phyloP scores from a whole-genome alignment of 257 asterid species.

The Scutellaria barbata region DNA sequence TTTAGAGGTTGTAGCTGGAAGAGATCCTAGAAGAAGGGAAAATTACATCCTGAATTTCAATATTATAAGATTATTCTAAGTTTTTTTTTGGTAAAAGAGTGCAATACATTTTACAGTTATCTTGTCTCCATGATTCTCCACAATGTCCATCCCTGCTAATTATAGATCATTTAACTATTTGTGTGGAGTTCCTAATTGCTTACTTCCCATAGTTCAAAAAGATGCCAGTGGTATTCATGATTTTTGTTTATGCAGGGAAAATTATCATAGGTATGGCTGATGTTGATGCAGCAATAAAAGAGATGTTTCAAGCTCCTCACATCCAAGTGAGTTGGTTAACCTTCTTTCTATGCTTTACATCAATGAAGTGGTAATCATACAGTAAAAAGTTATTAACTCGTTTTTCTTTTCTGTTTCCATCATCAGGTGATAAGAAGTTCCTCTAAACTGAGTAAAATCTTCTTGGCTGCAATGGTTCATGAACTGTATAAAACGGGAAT shows the following conservation, averaged over 20 bases:
- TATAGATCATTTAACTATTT: neutral
- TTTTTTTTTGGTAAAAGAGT: neutral
- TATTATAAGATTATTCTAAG: neutral
- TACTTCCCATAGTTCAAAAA: constrained; percentile 22
- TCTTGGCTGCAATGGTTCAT: constrained; percentile 96
- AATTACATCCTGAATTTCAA: neutral
- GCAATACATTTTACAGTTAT: constrained; percentile 2
- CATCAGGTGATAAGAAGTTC: constrained; percentile 78
- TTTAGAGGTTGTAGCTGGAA: constrained; percentile 15
- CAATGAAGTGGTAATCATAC: constrained; percentile 3
- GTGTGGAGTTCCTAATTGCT: neutral
- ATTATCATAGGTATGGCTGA: constrained; percentile 70
- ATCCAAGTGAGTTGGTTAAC: constrained; percentile 69
- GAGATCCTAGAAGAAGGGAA: constrained; percentile 12
- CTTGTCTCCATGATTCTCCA: constrained; percentile 14
- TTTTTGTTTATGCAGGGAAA: constrained; percentile 55
- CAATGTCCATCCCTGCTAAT: constrained; percentile 3
- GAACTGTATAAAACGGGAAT: constrained; percentile 94
- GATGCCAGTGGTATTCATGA: constrained; percentile 10
- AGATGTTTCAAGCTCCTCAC: constrained; percentile 99
- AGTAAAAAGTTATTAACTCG: neutral
- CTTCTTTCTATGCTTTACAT: constrained; percentile 14
- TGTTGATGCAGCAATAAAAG: constrained; percentile 87
- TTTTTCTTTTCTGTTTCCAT: constrained; percentile 25
- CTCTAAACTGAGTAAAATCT: constrained; percentile 79